Evolutionary conservation across 345 rosid species (phyloP).

Genomic region (Eucalyptus paniculata): DNA sequence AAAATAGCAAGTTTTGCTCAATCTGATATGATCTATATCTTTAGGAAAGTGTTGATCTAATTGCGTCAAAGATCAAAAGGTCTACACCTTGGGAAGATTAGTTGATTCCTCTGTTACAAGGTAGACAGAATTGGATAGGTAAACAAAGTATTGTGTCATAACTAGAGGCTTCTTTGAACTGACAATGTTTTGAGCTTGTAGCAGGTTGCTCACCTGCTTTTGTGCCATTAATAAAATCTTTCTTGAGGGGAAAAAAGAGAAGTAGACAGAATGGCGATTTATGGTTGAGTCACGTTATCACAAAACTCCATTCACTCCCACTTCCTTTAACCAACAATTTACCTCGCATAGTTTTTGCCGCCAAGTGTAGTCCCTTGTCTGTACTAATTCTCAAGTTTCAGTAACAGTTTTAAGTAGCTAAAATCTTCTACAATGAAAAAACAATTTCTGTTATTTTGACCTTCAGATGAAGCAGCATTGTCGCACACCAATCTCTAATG

Average conservation of each 20-base stretch:
- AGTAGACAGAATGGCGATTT: neutral
- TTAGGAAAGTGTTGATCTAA: neutral
- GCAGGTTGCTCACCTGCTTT: neutral
- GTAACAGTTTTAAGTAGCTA: neutral
- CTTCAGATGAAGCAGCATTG: neutral
- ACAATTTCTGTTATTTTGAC: neutral
- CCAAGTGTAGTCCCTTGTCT: too few relatives aligned
- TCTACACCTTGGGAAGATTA: neutral
- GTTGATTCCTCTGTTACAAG: neutral
- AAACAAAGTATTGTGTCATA: too few relatives aligned
- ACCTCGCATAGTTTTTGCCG: rapidly evolving
- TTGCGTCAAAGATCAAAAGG: neutral
- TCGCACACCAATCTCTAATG: neutral
- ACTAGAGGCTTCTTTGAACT: neutral
- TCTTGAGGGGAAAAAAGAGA: neutral
- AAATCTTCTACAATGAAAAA: neutral
- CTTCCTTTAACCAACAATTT: neutral
- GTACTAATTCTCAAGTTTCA: too few relatives aligned
- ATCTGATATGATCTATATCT: neutral
- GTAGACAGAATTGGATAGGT: neutral
- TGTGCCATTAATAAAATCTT: neutral
- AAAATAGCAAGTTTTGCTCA: neutral
- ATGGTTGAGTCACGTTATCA: neutral
- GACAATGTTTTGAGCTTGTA: neutral
- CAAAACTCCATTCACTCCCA: neutral